Evolutionary conservation across 2,329 filamentous ascomycete species (phyloP), one percentile per base, ranked within the genome.

Genomic region (Colletotrichum navitas): DNA sequence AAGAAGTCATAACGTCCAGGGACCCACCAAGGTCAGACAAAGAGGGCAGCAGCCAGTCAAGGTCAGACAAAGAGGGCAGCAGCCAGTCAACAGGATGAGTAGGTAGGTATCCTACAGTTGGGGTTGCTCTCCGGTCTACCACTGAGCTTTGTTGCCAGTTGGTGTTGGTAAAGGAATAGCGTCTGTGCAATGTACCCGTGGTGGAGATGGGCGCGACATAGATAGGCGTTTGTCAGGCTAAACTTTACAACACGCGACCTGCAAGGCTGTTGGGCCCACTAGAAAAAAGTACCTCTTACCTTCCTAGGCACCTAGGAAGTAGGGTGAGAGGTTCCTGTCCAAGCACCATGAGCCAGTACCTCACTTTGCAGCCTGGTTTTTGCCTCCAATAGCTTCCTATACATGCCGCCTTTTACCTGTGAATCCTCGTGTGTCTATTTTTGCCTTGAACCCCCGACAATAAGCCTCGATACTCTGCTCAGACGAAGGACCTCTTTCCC

Each of bases 161-260:
- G 34, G 54, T 26, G 54, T 10, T 41, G 3, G 26, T 51, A 18
- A n/a, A 21, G 16, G 3, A 21, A 41, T 14, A 49, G 54, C 24
- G 66, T 54, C 52, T 45, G 61, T 68, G 66, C 61, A 29, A 21
- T 16, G 49, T 7, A n/a, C 36, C 16, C 18, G 24, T 41, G n/a
- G 24, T 51, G 49, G 49, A 51, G 54, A 34, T 47, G 24, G 39
- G 36, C 49, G 39, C 47, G 49, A 54, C 21, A 18, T 43, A 18
- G 14, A 18, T 32, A 34, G 55, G 56, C 29, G 55, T 55, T 69
- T 66, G 14, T 60, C 55, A 70, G 55, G 63, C 67, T 70, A 61
- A 70, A 69, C 45, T 29, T 61, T 66, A 70, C 67, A 24, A 60
- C 67, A 49, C 47, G 54, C 47, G 32, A 66, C 24, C 45, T 69